Conservation (phyloP, 148 eudicot species). For the Salicornia ramosissima region DNA sequence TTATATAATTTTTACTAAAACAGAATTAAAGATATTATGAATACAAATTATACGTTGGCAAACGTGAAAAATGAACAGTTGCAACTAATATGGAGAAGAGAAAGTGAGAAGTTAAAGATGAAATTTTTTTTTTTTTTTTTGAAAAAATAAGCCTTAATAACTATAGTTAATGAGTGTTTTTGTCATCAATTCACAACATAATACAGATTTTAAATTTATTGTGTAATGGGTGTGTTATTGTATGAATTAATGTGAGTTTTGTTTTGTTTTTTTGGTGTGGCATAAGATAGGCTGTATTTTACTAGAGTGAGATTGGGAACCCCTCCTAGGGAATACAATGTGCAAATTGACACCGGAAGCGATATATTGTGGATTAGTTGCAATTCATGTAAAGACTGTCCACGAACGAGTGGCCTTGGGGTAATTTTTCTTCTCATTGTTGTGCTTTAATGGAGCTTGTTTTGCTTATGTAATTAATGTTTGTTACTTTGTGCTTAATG, state of each 20-base stretch:
- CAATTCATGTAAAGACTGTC: conserved; percentile 75
- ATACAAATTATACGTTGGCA: too few relatives aligned
- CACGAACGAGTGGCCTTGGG: conserved; percentile 81
- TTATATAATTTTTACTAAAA: too few relatives aligned
- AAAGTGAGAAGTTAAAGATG: too few relatives aligned
- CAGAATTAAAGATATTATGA: too few relatives aligned
- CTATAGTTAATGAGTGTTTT: too few relatives aligned
- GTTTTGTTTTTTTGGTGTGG: conserved; percentile 3
- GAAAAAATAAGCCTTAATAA: too few relatives aligned
- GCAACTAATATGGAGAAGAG: too few relatives aligned
- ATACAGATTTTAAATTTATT: background rate
- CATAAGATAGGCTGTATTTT: conserved; percentile 60
- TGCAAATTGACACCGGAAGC: conserved; percentile 98
- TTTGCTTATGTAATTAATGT: background rate
- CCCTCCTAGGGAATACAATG: conserved; percentile 92
- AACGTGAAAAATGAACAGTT: too few relatives aligned
- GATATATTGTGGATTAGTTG: conserved; percentile 92
- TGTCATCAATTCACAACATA: too few relatives aligned
- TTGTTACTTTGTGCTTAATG: conserved; percentile 21
- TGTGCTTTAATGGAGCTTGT: background rate
- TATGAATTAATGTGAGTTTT: background rate
- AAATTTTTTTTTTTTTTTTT: background rate
- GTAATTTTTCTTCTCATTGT: conserved; percentile 42
- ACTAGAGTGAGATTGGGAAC: conserved; percentile 86
- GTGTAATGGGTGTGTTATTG: conserved; percentile 4